phyloP scores from a whole-genome alignment of 805 yeast species.

The Lachancea quebecensis region DNA sequence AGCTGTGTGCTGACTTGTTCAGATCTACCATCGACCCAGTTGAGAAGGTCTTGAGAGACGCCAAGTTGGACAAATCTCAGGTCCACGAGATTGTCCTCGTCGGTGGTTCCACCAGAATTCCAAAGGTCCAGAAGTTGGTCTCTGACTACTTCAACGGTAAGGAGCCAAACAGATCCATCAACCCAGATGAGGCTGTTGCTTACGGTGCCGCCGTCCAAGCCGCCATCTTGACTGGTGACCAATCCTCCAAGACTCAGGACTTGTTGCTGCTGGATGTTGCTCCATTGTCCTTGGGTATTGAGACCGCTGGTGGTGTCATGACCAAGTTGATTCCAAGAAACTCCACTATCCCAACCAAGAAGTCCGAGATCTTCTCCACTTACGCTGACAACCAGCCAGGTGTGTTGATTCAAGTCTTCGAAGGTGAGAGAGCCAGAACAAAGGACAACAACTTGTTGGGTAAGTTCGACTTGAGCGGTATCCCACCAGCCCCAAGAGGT shows the following conservation, averaged over 20 bases:
- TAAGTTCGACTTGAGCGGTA: constrained; percentile 93
- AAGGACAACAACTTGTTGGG: constrained; percentile 96
- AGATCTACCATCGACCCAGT: constrained; percentile 94
- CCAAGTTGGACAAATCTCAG: constrained; percentile 87
- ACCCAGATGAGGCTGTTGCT: constrained; percentile 99
- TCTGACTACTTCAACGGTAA: constrained; percentile 98
- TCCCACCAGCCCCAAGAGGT: constrained; percentile 99
- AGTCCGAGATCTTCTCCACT: constrained; percentile 96
- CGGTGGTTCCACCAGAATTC: constrained; percentile 99
- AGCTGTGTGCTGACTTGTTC: constrained; percentile 91
- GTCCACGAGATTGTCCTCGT: constrained; percentile 93
- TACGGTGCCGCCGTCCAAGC: constrained; percentile 99
- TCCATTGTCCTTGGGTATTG: constrained; percentile 97
- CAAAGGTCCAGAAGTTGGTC: constrained; percentile 94
- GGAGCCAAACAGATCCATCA: constrained; percentile 96
- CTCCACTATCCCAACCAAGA: constrained; percentile 97
- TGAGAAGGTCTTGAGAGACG: constrained; percentile 89
- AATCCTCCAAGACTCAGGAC: constrained; percentile 96
- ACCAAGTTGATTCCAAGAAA: constrained; percentile 98
- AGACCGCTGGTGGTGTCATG: constrained; percentile 99
- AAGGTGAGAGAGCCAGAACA: constrained; percentile 97
- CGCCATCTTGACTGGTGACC: constrained; percentile 94
- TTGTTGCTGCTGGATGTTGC: constrained; percentile 96
- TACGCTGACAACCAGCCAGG: constrained; percentile 99
- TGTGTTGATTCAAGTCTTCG: constrained; percentile 96